A percentile compares a stretch with the other conserved stretches of the same genome.
Conservation (phyloP, 495 filamentous ascomycete genomes). For the Penicillium steckii region DNA sequence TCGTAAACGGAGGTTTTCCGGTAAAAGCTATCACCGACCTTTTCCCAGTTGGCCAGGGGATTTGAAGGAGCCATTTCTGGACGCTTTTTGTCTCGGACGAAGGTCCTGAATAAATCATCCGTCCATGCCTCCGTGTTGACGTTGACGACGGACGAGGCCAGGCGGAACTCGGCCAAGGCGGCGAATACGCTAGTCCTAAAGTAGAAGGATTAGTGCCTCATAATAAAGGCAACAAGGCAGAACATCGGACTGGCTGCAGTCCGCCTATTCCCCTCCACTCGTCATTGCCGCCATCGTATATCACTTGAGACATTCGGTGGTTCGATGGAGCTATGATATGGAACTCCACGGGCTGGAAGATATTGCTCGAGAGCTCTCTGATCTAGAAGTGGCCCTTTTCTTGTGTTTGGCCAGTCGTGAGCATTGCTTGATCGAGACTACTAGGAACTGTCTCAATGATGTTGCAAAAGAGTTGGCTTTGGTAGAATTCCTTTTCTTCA, state of each 20-base stretch:
- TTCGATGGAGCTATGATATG: constrained; percentile 43
- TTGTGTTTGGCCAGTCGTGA: constrained; percentile 75
- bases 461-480: constrained; percentile 71
- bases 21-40: constrained; percentile 87
- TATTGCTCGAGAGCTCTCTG: constrained; percentile 72
- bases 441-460: constrained; percentile 56
- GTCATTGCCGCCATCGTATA: not conserved
- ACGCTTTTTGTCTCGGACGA: constrained; percentile 7
- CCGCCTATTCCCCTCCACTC: not conserved
- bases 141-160: constrained; percentile 13
- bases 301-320: not conserved
- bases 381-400: constrained; percentile 84
- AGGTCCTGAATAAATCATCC: constrained; percentile 15
- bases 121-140: constrained; percentile 23
- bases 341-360: constrained; percentile 57
- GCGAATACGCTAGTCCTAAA: constrained; percentile 13
- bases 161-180: constrained; percentile 12
- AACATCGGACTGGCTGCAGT: not conserved
- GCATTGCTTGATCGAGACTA: constrained; percentile 85
- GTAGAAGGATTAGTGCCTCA: not conserved
- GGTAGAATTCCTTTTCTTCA: constrained; percentile 37
- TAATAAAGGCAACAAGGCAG: constrained; percentile 5
- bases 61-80: constrained; percentile 44
- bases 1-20: constrained; percentile 91
- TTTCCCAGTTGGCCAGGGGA: constrained; percentile 92